A percentile compares a stretch with the other conserved stretches of the same genome.
Conservation (phyloP, 73 alveolate genomes). For the Paramecium primaurelia region DNA sequence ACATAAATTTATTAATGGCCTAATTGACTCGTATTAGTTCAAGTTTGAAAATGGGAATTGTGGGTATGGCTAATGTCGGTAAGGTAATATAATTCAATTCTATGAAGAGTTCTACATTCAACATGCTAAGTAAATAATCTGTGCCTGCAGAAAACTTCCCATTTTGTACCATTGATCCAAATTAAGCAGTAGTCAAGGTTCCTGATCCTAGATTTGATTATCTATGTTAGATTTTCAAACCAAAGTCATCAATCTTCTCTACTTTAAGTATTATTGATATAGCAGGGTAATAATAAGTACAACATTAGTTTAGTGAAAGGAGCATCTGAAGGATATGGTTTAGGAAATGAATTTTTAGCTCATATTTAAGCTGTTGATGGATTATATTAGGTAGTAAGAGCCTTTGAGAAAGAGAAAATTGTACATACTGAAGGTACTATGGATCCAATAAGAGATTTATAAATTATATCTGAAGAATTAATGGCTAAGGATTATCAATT, state of each 20-base stretch:
- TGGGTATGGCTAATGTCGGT: constrained; percentile 98
- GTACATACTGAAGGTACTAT: constrained; percentile 95
- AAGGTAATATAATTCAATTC: neutral
- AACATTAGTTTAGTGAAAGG: constrained; percentile 79
- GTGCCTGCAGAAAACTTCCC: constrained; percentile 98
- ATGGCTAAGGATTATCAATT: constrained; percentile 88
- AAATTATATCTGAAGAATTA: constrained; percentile 88
- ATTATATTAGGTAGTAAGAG: constrained; percentile 87
- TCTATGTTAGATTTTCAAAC: constrained; percentile 53
- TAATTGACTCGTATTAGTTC: neutral
- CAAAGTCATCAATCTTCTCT: neutral
- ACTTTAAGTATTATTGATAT: constrained; percentile 42
- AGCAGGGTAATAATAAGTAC: constrained; percentile 3
- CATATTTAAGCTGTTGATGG: constrained; percentile 97
- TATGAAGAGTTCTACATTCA: constrained; percentile 72
- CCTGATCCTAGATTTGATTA: constrained; percentile 95
- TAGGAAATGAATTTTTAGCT: constrained; percentile 95
- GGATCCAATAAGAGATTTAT: constrained; percentile 94
- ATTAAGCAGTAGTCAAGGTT: constrained; percentile 91
- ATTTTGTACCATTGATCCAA: constrained; percentile 98
- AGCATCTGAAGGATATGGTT: constrained; percentile 97
- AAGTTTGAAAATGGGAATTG: constrained; percentile 90
- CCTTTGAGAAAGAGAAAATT: constrained; percentile 83
- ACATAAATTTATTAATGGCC: constrained; percentile 14
- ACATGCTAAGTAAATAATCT: constrained; percentile 25